phyloP scores from a whole-genome alignment of 2,329 filamentous ascomycete species.

The Capronia americana region DNA sequence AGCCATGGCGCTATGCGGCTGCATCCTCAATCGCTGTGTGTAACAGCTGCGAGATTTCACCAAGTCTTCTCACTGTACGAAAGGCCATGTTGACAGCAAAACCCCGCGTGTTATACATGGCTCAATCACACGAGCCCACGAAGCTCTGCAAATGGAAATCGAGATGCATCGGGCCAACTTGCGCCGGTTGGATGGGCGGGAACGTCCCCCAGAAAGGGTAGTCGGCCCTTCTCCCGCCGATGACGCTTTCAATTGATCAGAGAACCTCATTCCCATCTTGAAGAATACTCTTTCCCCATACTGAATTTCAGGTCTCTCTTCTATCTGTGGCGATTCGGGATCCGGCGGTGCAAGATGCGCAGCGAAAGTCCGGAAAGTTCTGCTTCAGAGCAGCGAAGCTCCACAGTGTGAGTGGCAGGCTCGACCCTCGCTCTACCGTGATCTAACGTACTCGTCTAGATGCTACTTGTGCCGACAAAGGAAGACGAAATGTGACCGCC shows the following conservation, averaged over 20 bases:
- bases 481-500: constrained; percentile 43
- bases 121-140: constrained; percentile 16
- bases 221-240: constrained; percentile 12
- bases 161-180: constrained; percentile 26
- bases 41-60: neutral
- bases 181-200: constrained; percentile 8
- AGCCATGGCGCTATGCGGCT: constrained; percentile 1
- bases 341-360: constrained; percentile 12
- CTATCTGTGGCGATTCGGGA: neutral
- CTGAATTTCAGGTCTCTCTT: neutral
- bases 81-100: neutral
- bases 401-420: constrained; percentile 26
- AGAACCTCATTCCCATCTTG: too few species aligned
- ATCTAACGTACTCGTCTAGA: constrained; percentile 11
- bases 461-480: constrained; percentile 42
- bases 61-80: neutral
- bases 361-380: constrained; percentile 25
- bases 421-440: neutral
- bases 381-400: constrained; percentile 26
- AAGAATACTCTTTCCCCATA: neutral
- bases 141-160: neutral
- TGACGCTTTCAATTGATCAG: neutral
- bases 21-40: neutral
- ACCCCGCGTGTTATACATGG: constrained; percentile 10
- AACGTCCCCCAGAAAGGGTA: neutral